Conservation (phyloP, 2,329 filamentous ascomycete genomes). For the Ceratocystiopsis minuta region DNA sequence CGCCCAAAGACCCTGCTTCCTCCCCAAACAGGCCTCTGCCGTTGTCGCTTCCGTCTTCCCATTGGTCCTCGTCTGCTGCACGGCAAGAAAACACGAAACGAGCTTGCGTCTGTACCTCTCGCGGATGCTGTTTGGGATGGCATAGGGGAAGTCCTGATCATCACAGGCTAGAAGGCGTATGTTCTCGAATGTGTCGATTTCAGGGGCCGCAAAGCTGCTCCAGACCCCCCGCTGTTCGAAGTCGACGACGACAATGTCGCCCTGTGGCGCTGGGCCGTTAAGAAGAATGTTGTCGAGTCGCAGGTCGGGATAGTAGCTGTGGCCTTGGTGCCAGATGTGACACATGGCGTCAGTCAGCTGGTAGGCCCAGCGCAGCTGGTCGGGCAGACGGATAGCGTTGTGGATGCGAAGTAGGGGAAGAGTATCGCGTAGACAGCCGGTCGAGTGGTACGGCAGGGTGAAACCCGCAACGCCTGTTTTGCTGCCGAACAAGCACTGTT, state of each 20-base stretch:
- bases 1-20: not conserved
- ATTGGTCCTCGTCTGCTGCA: no score
- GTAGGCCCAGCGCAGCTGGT: conserved; percentile 34
- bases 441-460: conserved; percentile 32
- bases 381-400: conserved; percentile 20
- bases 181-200: conserved; percentile 41
- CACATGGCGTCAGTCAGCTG: conserved; percentile 33
- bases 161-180: conserved; percentile 33
- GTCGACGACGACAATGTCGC: conserved; percentile 37
- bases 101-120: conserved; percentile 23
- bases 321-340: conserved; percentile 27
- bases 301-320: conserved; percentile 42
- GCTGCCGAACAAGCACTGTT: conserved; percentile 34
- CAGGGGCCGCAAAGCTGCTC: conserved; percentile 42
- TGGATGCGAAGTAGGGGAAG: conserved; percentile 33
- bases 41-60: not conserved
- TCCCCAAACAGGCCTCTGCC: not conserved
- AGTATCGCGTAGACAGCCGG: conserved; percentile 37
- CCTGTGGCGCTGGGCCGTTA: conserved; percentile 7
- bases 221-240: conserved; percentile 46
- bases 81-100: conserved; percentile 21
- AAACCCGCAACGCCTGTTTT: conserved; percentile 39
- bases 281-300: conserved; percentile 42
- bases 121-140: conserved; percentile 20
- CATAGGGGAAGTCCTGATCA: conserved; percentile 19